phyloP scores from a whole-genome alignment of 1,139 yeast species.

The Debaryomyces psychrophilus region DNA sequence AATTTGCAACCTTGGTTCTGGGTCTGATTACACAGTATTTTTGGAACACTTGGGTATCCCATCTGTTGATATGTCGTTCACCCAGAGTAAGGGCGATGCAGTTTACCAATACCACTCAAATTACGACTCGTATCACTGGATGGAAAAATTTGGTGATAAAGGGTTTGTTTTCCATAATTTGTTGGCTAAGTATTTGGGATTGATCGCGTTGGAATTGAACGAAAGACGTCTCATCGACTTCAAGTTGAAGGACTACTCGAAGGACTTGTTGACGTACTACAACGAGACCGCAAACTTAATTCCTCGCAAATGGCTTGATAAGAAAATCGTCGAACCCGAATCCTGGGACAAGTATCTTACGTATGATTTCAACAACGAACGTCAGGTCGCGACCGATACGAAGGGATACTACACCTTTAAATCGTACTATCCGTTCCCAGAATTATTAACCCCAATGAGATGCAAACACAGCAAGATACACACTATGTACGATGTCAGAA shows the following conservation, averaged over 20 bases:
- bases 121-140: constrained; percentile 61
- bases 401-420: constrained; percentile 26
- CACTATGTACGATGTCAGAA: constrained; percentile 14
- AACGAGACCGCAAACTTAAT: constrained; percentile 30
- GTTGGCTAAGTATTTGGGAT: constrained; percentile 61
- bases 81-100: constrained; percentile 37
- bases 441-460: constrained; percentile 21
- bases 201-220: constrained; percentile 53
- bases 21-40: constrained; percentile 51
- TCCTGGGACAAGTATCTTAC: constrained; percentile 24
- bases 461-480: constrained; percentile 23
- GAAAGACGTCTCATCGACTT: constrained; percentile 57
- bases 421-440: constrained; percentile 27
- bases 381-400: constrained; percentile 23
- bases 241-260: constrained; percentile 39
- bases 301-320: constrained; percentile 38
- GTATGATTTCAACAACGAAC: constrained; percentile 21
- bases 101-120: constrained; percentile 61
- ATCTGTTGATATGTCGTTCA: constrained; percentile 43
- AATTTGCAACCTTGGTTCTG: constrained; percentile 45
- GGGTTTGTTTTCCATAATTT: constrained; percentile 56
- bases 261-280: constrained; percentile 34
- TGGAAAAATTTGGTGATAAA: constrained; percentile 57
- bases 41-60: constrained; percentile 53
- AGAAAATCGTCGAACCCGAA: constrained; percentile 19